Evolutionary conservation across 768 basidiomycete species (phyloP).

Genomic region (Tephrocybe sp.): DNA sequence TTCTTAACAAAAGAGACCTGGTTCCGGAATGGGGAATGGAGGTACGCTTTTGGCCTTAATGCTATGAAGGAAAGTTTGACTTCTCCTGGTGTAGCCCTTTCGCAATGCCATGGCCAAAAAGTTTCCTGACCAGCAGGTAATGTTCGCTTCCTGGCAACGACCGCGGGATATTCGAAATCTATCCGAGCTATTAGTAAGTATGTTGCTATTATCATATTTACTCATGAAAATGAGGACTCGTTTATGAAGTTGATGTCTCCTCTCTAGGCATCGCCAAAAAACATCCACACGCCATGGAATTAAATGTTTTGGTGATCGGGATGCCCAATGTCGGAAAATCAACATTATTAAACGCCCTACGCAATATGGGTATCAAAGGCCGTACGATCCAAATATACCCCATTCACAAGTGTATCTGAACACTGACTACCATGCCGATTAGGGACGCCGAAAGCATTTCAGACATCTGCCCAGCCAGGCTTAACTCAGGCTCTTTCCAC

Average conservation of each 20-base stretch:
- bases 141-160: slow-evolving; percentile 75
- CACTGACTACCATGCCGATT: slow-evolving; percentile 10
- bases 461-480: slow-evolving; percentile 87
- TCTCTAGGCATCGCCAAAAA: slow-evolving; percentile 64
- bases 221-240: slow-evolving; percentile 2
- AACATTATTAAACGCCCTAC: slow-evolving; percentile 86
- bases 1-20: slow-evolving; percentile 92
- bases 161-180: slow-evolving; percentile 64
- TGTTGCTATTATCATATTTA: slow-evolving; percentile 34
- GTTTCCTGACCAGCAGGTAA: slow-evolving; percentile 66
- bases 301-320: slow-evolving; percentile 91
- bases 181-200: slow-evolving; percentile 72
- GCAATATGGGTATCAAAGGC: slow-evolving; percentile 84
- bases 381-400: slow-evolving; percentile 47
- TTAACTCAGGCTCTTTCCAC: slow-evolving; percentile 89
- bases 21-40: slow-evolving; percentile 87
- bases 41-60: slow-evolving; percentile 43
- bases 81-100: slow-evolving; percentile 57
- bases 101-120: slow-evolving; percentile 66
- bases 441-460: slow-evolving; percentile 87
- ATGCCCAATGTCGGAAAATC: slow-evolving; percentile 99
- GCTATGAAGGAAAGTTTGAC: slow-evolving; percentile 10
- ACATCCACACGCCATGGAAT: slow-evolving; percentile 68
- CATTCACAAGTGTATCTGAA: slow-evolving; percentile 7
- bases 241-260: slow-evolving; percentile 9